These are phyloP conservation scores for Lipomyces orientalis DNA, from an alignment of 805 yeast species.

Conservation along the genomic window DNA sequence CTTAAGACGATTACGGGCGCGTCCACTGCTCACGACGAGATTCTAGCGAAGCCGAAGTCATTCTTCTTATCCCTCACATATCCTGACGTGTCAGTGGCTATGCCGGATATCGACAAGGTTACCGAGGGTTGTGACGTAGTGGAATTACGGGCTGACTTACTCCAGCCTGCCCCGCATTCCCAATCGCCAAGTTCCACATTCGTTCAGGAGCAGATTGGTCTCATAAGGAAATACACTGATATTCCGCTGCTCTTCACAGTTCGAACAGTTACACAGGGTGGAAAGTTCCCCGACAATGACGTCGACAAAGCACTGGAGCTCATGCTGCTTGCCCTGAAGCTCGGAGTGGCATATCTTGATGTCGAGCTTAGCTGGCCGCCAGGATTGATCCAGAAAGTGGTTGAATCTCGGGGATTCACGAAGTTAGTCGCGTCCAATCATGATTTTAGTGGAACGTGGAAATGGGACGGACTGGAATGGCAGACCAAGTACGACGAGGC, in stretches of 20 bases:
- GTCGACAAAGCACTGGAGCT: slow-evolving; percentile 56
- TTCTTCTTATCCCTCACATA: slow-evolving; percentile 75
- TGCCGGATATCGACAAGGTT: slow-evolving; percentile 57
- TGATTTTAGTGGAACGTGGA: slow-evolving; percentile 65
- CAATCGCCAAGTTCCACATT: slow-evolving; percentile 47
- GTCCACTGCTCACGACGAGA: slow-evolving; percentile 44
- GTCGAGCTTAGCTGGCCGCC: slow-evolving; percentile 74
- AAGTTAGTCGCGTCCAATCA: slow-evolving; percentile 84
- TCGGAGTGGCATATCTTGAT: slow-evolving; percentile 83
- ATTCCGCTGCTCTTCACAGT: slow-evolving; percentile 84
- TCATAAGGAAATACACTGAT: slow-evolving; percentile 64
- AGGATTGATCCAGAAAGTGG: slow-evolving; percentile 57
- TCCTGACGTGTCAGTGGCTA: slow-evolving; percentile 59
- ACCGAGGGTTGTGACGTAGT: slow-evolving; percentile 79
- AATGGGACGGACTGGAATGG: slow-evolving; percentile 79
- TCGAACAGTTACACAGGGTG: slow-evolving; percentile 82
- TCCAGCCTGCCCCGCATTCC: slow-evolving; percentile 44
- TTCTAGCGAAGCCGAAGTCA: slow-evolving; percentile 53
- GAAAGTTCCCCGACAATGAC: slow-evolving; percentile 70
- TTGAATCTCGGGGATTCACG: slow-evolving; percentile 62
- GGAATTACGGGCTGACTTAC: slow-evolving; percentile 79
- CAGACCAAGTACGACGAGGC: slow-evolving; percentile 73
- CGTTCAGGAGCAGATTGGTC: slow-evolving; percentile 75
- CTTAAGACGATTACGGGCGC: slow-evolving; percentile 68
- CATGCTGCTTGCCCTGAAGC: slow-evolving; percentile 65